phyloP scores from a whole-genome alignment of 768 basidiomycete genomes.

The Termitomyces sp. region DNA sequence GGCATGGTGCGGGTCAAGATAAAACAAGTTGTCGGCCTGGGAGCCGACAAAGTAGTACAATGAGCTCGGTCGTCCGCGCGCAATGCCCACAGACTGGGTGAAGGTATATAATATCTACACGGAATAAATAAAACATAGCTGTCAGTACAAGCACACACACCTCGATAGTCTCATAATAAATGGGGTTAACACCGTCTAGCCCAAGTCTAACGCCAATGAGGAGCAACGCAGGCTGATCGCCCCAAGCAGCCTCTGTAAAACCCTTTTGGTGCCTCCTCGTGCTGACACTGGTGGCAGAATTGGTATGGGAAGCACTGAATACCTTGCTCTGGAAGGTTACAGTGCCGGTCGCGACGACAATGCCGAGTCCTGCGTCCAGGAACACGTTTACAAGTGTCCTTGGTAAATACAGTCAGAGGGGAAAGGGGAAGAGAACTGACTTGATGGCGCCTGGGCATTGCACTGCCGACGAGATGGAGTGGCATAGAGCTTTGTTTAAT shows the following conservation, averaged over 20 bases:
- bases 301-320: constrained; percentile 62
- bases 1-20: constrained; percentile 77
- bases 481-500: no score
- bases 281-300: constrained; percentile 16
- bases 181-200: constrained; percentile 89
- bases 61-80: constrained; percentile 92
- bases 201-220: constrained; percentile 88
- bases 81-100: constrained; percentile 94
- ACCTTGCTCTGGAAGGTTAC: constrained; percentile 85
- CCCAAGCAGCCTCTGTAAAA: constrained; percentile 48
- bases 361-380: constrained; percentile 74
- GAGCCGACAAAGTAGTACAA: constrained; percentile 97
- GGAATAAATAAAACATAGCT: no score
- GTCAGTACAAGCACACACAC: constrained; percentile 16
- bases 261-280: constrained; percentile 22
- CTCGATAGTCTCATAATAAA: constrained; percentile 80
- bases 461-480: no score
- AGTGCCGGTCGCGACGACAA: constrained; percentile 78
- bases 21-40: constrained; percentile 83
- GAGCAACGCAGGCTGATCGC: constrained; percentile 77
- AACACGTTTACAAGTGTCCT: constrained; percentile 70
- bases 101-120: constrained; percentile 89
- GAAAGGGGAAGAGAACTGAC: not conserved
- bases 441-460: constrained; percentile 94
- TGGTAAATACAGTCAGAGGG: not conserved